Conservation (phyloP, 805 yeast species). For the Candida ortonii region DNA sequence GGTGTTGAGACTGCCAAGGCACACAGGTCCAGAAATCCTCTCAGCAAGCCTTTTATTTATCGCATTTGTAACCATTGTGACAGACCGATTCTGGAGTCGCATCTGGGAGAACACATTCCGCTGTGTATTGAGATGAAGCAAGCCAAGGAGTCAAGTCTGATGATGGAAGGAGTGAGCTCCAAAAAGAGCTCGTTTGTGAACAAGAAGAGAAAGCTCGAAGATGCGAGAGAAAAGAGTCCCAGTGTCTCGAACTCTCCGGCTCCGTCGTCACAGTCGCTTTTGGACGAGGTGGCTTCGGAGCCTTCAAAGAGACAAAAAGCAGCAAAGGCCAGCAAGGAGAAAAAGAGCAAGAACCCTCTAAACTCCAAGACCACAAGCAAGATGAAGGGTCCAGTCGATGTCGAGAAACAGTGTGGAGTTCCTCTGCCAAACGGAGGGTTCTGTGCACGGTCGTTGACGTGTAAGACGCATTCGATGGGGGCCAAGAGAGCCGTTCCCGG, state of each 20-base stretch:
- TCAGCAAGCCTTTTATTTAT: slow-evolving; percentile 39
- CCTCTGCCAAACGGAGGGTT: slow-evolving; percentile 90
- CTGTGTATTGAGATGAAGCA: slow-evolving; percentile 36
- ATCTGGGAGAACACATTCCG: slow-evolving; percentile 38
- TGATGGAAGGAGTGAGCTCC: slow-evolving; percentile 7
- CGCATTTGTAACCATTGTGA: slow-evolving; percentile 47
- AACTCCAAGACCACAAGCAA: slow-evolving; percentile 47
- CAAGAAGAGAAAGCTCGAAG: slow-evolving; percentile 26
- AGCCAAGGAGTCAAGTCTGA: slow-evolving; percentile 14
- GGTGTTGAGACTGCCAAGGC: slow-evolving; percentile 10
- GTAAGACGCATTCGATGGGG: slow-evolving; percentile 98
- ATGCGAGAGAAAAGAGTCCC: slow-evolving; percentile 27
- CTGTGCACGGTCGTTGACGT: slow-evolving; percentile 93
- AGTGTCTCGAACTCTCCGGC: slow-evolving; percentile 23
- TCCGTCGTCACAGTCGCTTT: too few species aligned
- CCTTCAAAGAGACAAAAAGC: slow-evolving; percentile 20
- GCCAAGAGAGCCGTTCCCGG: slow-evolving; percentile 95
- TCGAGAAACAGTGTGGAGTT: slow-evolving; percentile 95
- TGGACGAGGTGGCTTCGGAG: too few species aligned
- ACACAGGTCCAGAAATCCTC: slow-evolving; percentile 31
- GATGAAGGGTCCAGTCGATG: slow-evolving; percentile 81
- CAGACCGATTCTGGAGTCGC: slow-evolving; percentile 40
- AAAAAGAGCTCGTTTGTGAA: slow-evolving; percentile 20
- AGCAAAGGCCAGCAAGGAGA: slow-evolving; percentile 27
- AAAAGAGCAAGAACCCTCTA: slow-evolving; percentile 33